Evolutionary conservation across 192 early-diverging fungal species (phyloP).

Genomic region (Dimargaris cristalligena): DNA sequence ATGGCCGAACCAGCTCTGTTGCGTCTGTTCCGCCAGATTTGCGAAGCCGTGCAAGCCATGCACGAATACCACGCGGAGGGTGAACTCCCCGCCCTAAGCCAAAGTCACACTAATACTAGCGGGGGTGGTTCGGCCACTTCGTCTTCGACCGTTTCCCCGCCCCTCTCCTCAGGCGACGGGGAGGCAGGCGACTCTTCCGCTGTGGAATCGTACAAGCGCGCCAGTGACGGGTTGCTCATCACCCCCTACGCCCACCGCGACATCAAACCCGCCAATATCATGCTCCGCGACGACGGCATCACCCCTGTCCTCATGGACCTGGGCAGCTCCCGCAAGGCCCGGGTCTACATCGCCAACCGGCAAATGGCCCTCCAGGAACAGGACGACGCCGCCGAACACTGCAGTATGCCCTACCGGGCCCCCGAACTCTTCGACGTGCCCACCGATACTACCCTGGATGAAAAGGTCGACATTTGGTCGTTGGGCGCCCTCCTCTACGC

Average conservation of each 20-base stretch:
- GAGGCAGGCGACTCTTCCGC: neutral
- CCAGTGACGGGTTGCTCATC: neutral
- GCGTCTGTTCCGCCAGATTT: conserved; percentile 35
- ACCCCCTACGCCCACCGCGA: conserved; percentile 51
- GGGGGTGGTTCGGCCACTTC: neutral
- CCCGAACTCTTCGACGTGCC: conserved; percentile 71
- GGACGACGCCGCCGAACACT: conserved; percentile 50
- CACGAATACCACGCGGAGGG: conserved; percentile 28
- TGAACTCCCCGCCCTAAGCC: conserved; percentile 16
- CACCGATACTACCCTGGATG: conserved; percentile 34
- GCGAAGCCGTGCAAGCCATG: conserved; percentile 35
- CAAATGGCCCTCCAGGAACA: conserved; percentile 45
- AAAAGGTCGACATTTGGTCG: conserved; percentile 64
- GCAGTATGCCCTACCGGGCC: conserved; percentile 58
- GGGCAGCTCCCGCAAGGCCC: conserved; percentile 43
- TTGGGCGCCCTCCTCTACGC: conserved; percentile 57
- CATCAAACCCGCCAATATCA: conserved; percentile 58
- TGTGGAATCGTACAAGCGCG: conserved; percentile 9
- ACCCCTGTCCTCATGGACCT: conserved; percentile 65
- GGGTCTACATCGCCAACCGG: conserved; percentile 33
- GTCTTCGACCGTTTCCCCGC: neutral
- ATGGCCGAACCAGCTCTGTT: conserved; percentile 42
- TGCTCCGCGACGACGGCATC: conserved; percentile 43
- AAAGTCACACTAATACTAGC: neutral
- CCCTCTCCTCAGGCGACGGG: no score